Conservation (phyloP, 83 land plant species). For the Picea abies region DNA sequence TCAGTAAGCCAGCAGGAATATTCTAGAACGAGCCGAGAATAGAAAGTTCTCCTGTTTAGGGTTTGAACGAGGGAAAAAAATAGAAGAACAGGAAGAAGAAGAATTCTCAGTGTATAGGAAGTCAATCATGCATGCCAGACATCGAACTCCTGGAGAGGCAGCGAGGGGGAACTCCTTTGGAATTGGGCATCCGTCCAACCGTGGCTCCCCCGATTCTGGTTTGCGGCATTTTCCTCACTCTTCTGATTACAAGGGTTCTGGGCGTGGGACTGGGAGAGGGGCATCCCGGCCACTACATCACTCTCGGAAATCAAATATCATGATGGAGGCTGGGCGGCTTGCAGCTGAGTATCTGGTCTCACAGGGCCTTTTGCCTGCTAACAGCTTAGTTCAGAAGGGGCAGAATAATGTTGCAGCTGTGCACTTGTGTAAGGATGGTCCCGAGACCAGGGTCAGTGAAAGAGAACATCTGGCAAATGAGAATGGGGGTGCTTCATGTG, state of each 20-base stretch:
- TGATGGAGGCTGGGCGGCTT: slow-evolving; percentile 72
- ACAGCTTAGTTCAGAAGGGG: slow-evolving; percentile 29
- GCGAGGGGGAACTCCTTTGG: slow-evolving; percentile 8
- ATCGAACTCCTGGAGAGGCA: slow-evolving; percentile 11
- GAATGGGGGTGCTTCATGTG: slow-evolving; percentile 31
- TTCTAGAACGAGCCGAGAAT: no score
- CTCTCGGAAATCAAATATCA: slow-evolving; percentile 37
- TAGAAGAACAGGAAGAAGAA: not conserved
- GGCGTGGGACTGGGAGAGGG: slow-evolving; percentile 13
- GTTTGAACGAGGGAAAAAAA: not conserved
- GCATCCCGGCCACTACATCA: not conserved
- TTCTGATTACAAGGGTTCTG: slow-evolving; percentile 8
- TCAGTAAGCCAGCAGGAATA: no score
- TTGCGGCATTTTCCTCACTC: not conserved
- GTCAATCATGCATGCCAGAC: slow-evolving; percentile 15
- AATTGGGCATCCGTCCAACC: slow-evolving; percentile 2
- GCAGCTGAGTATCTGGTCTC: slow-evolving; percentile 68
- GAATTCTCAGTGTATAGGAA: not conserved
- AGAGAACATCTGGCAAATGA: slow-evolving; percentile 20
- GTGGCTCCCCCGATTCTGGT: not conserved
- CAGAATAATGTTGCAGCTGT: slow-evolving; percentile 19
- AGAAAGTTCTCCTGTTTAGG: no score
- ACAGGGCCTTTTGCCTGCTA: slow-evolving; percentile 49
- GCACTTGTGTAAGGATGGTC: slow-evolving; percentile 11
- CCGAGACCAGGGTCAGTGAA: slow-evolving; percentile 22